These are phyloP conservation scores for Apiospora arundinis DNA, from an alignment of 2,329 filamentous ascomycete genomes.

Conservation along the genomic window DNA sequence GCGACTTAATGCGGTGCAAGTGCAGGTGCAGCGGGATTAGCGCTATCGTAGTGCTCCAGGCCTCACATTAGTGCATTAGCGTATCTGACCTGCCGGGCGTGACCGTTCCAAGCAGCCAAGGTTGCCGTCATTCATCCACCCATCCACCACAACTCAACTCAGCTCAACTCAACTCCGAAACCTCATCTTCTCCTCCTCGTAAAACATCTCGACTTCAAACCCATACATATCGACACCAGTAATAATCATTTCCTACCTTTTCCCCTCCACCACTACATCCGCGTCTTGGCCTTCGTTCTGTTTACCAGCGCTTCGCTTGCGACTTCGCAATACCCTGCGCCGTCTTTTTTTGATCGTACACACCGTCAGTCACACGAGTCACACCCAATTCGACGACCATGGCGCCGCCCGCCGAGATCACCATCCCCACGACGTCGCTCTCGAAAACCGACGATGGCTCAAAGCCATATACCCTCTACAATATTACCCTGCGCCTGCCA, in stretches of 20 bases:
- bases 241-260: no score
- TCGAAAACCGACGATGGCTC: conserved; percentile 54
- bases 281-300: neutral
- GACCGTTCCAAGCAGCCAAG: no score
- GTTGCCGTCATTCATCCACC: neutral
- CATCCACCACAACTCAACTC: neutral
- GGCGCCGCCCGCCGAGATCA: conserved; percentile 71
- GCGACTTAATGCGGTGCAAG: conserved; percentile 4
- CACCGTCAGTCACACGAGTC: neutral
- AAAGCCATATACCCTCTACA: conserved; percentile 79
- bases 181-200: neutral
- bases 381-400: conserved; percentile 45
- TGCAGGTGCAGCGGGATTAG: conserved; percentile 9
- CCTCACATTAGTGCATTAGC: neutral
- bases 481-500: conserved; percentile 77
- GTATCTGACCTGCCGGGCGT: neutral
- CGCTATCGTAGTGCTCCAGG: neutral
- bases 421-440: conserved; percentile 69
- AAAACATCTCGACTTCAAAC: neutral
- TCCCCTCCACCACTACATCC: neutral
- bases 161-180: neutral
- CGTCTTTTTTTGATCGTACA: neutral
- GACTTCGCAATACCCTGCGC: neutral
- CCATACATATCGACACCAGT: neutral
- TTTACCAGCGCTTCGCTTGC: neutral